Evolutionary conservation across 768 basidiomycete genomes (phyloP), one percentile per base, ranked within the genome.

Genomic region (Termitomyces sp.): DNA sequence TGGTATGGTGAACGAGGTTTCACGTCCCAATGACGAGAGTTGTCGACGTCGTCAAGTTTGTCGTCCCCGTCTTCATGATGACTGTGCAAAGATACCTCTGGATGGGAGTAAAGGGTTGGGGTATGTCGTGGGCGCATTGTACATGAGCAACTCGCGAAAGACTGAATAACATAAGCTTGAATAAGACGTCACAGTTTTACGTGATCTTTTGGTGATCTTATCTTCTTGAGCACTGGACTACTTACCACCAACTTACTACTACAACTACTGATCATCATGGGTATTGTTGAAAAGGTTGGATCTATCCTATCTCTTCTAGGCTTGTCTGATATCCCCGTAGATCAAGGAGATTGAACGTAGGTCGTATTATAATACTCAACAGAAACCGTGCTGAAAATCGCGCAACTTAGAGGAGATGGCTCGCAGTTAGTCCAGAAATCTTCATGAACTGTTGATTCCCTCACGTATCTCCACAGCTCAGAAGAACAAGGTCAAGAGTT

Each of bases 271-370:
- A 50, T 39, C 26, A 84, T 62, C 67, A 97, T 98, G 95, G 95
- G 95, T 67, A 85, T 97, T 68, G 81, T 94, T 66, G 95, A 98
- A 76, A 98, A 98, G 86, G 93, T 58, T 71, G 14, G 10, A 10
- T 44, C 9, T 34, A 32, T 22, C 24, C n/a, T 20, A 37, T 27
- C 18, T 44, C 22, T 45, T 40, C 42, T 32, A 42, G n/a, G 39
- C 46, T 30, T 7, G 12, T 37, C 55, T 64, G 13, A 61, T 36
- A 30, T 30, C 30, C 43, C 37, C 34, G 22, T 55, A 95, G 93
- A 96, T 97, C 65, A 95, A 94, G 72, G 93, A 91, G 72, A 96
- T 96, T 62, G 93, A 98, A 83, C 91, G 93, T 93, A 70, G 75
- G 89, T 51, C 55, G 12, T 42, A 8, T 18, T 55, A n/a, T 22